These are phyloP conservation scores for Tolypocladium capitatum DNA, from an alignment of 2,329 filamentous ascomycete species.

Conservation along the genomic window DNA sequence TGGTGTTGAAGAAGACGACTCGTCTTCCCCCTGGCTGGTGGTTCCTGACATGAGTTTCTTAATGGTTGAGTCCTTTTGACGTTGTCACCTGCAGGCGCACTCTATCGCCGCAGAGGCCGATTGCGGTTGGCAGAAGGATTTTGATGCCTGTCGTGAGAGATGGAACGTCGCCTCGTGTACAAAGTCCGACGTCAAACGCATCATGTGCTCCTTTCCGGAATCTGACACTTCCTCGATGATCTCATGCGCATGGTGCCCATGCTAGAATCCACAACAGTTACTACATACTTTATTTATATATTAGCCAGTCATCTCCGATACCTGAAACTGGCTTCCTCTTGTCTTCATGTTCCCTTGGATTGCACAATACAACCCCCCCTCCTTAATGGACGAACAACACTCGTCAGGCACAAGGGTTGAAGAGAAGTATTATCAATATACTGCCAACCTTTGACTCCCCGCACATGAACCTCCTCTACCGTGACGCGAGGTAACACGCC, in stretches of 20 bases:
- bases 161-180: background rate
- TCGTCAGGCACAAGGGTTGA: background rate
- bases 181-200: background rate
- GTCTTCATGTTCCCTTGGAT: too few species aligned
- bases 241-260: background rate
- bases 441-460: background rate
- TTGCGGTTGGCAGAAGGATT: too few species aligned
- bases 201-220: background rate
- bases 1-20: background rate
- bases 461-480: background rate
- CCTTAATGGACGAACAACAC: background rate
- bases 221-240: background rate
- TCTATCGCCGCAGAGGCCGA: too few species aligned
- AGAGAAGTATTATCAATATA: background rate
- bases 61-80: too few species aligned
- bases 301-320: too few species aligned
- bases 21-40: background rate
- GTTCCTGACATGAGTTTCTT: too few species aligned
- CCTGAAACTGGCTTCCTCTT: too few species aligned
- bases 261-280: background rate
- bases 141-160: too few species aligned
- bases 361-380: too few species aligned
- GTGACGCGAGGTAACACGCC: background rate
- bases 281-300: background rate
- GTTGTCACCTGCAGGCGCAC: too few species aligned